Evolutionary conservation across 2,329 filamentous ascomycete genomes (phyloP), one percentile per base, ranked within the genome.

Genomic region (Aspergillus pseudoviridinutans): DNA sequence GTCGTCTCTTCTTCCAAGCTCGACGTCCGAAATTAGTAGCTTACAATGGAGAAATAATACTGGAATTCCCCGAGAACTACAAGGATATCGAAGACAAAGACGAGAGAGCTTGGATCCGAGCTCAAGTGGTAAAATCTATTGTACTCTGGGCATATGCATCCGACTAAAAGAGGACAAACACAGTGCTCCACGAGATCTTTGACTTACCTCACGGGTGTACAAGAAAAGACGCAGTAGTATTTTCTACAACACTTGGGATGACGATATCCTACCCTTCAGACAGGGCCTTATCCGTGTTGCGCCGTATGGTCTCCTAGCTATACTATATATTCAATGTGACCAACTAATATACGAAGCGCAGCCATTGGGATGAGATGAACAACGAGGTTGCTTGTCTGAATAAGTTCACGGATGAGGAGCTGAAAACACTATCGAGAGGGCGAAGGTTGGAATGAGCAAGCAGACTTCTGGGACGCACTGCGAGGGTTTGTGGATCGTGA

Each of bases 211-310:
- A 67, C 54, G 57, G 65, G 14, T 55, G 64, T 24, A 66, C 57
- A 46, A 59, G 63, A 17, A 59, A 59, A 38, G 57, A 64, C 32
- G 47, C 58, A 1, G 53, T 68, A 3, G 44, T 59, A 22, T 55
- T 68, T 27, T 59, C 61, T 3, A 61, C 64, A 5, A 68, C 54
- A 68, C 65, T 0, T 69, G 65, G 66, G 64, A 68, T 51, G 60
- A 65, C 53, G 62, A 68, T 7, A 64, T 68, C 38, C 29, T 68
- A 10, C 58, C 61, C 17, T 64, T 68, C n/a, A 53, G 63, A 10
- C 29, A 14, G 29, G 14, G 29, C 29, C 29, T 29, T 4, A 29
- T 29, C 10, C 28, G 29, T 32, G 29, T 14, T 14, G 29, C 29
- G 29, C 12, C 4, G 29, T 32, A 32, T 32, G 29, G 14, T 14